Evolutionary conservation across 768 basidiomycete species (phyloP).

Genomic region (Boletus fagicola): DNA sequence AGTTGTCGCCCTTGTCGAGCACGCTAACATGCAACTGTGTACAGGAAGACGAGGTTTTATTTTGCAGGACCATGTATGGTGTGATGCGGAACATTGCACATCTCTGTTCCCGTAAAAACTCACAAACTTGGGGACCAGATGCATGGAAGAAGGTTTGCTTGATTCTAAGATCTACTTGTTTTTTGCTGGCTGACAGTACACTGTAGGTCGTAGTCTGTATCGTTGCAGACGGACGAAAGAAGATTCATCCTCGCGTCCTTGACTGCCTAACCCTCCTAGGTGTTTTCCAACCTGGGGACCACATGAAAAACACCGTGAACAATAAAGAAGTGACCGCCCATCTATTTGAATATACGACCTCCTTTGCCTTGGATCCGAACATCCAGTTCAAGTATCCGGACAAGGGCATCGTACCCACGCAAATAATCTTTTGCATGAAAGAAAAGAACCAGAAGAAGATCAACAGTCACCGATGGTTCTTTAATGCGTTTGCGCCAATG

Average conservation of each 20-base stretch:
- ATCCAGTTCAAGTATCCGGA: slow-evolving; percentile 86
- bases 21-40: slow-evolving; percentile 10
- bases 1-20: not conserved
- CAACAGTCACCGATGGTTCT: slow-evolving; percentile 96
- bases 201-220: slow-evolving; percentile 85
- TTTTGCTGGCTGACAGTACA: not conserved
- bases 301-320: slow-evolving; percentile 65
- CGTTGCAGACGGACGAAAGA: slow-evolving; percentile 83
- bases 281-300: slow-evolving; percentile 76
- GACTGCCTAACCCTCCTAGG: slow-evolving; percentile 91
- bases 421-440: slow-evolving; percentile 88
- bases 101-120: slow-evolving; percentile 80
- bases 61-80: slow-evolving; percentile 91
- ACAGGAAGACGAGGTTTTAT: slow-evolving; percentile 85
- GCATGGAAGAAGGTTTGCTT: slow-evolving; percentile 86
- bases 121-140: slow-evolving; percentile 93
- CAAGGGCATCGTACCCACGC: slow-evolving; percentile 92
- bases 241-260: slow-evolving; percentile 79
- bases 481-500: slow-evolving; percentile 86
- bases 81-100: slow-evolving; percentile 88
- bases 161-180: not conserved
- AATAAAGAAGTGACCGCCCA: slow-evolving; percentile 70
- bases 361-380: slow-evolving; percentile 75
- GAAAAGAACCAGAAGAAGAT: slow-evolving; percentile 97
- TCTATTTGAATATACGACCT: slow-evolving; percentile 85